These are phyloP conservation scores for Capronia coronata DNA, from an alignment of 2,329 filamentous ascomycete species.

Conservation along the genomic window DNA sequence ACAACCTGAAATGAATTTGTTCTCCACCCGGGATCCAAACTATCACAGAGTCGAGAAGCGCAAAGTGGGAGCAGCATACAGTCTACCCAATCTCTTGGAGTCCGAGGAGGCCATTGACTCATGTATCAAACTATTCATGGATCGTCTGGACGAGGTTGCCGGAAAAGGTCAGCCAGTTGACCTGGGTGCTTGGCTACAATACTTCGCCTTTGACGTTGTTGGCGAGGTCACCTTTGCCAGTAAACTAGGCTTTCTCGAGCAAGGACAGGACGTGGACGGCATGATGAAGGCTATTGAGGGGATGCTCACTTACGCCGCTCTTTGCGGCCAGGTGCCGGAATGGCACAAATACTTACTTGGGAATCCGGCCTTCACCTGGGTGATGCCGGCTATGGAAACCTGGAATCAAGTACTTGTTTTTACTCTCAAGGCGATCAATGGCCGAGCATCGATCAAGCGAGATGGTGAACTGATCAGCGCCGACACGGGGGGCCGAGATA, in stretches of 20 bases:
- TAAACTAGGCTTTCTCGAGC: slow-evolving; percentile 40
- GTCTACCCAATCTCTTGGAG: slow-evolving; percentile 27
- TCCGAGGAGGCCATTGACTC: slow-evolving; percentile 29
- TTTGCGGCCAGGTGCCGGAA: slow-evolving; percentile 31
- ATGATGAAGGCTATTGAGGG: slow-evolving; percentile 33
- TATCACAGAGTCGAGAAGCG: slow-evolving; percentile 51
- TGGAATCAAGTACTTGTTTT: slow-evolving; percentile 34
- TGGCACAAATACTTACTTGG: slow-evolving; percentile 30
- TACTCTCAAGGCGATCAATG: slow-evolving; percentile 33
- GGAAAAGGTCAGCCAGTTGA: slow-evolving; percentile 34
- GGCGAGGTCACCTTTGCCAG: slow-evolving; percentile 39
- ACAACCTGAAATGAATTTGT: slow-evolving; percentile 61
- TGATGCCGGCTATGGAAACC: slow-evolving; percentile 34
- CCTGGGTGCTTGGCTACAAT: slow-evolving; percentile 56
- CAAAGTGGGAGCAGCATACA: slow-evolving; percentile 26
- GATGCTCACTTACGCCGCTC: slow-evolving; percentile 29
- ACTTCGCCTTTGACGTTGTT: slow-evolving; percentile 39
- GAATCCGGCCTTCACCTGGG: slow-evolving; percentile 31
- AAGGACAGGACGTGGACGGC: slow-evolving; percentile 36
- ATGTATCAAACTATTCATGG: slow-evolving; percentile 55
- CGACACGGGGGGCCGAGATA: slow-evolving; percentile 26
- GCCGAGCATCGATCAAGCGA: slow-evolving; percentile 26
- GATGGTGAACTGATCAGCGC: slow-evolving; percentile 29
- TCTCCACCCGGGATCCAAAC: slow-evolving; percentile 66
- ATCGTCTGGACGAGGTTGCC: slow-evolving; percentile 36